Evolutionary conservation across 345 rosid species (phyloP).

Genomic region (Salix purpurea): DNA sequence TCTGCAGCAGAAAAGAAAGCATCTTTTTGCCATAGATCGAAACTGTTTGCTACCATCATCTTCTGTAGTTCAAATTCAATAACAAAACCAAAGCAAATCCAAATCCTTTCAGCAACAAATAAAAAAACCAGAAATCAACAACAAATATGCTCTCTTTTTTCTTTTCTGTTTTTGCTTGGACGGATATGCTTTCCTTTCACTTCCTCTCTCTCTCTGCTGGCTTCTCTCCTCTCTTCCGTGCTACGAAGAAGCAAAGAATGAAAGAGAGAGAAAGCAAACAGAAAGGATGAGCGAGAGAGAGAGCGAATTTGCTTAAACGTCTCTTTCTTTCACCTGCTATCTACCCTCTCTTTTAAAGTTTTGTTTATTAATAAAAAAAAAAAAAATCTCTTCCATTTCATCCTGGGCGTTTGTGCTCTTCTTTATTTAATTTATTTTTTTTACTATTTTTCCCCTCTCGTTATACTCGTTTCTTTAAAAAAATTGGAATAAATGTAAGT

Average conservation of each 20-base stretch:
- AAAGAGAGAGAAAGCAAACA: constrained; percentile 29
- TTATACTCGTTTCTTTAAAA: background rate
- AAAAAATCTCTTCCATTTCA: background rate
- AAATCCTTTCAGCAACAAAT: background rate
- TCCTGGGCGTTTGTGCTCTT: too few species aligned
- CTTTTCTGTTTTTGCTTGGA: background rate
- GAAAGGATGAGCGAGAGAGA: background rate
- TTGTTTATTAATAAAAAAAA: background rate
- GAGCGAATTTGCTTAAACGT: constrained; percentile 2
- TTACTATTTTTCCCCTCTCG: background rate
- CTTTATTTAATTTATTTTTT: background rate
- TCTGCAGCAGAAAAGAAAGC: constrained; percentile 89
- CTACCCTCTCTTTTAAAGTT: background rate
- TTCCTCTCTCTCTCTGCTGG: background rate
- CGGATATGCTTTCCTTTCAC: background rate
- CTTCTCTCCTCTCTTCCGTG: constrained; percentile 1
- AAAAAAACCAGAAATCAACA: background rate
- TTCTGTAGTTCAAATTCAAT: constrained; percentile 12
- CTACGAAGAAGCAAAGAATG: constrained; percentile 34
- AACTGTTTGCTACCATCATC: constrained; percentile 84
- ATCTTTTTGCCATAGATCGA: constrained; percentile 84
- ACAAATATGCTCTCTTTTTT: background rate
- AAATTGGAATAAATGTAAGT: background rate
- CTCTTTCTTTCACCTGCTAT: too few species aligned
- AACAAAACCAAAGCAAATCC: background rate